Base-by-base conservation (phyloP, 2,329 filamentous ascomycete genomes). In the Sporothrix curviconia region DNA sequence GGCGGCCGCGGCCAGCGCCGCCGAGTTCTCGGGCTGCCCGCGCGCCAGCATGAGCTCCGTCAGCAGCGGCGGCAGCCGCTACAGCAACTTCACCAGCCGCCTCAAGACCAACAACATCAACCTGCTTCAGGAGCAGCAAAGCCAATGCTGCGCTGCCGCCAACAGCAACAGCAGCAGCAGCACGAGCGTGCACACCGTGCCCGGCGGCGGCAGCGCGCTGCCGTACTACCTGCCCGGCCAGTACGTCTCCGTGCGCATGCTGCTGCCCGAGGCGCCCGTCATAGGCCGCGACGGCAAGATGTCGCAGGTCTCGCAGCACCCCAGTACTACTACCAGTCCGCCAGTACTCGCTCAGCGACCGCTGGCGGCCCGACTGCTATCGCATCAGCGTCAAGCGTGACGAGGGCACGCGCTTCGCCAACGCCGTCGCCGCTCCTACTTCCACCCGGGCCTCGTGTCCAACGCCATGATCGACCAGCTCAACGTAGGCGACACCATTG, bases 311-410 rank as follows among this genome's bases (percentile, higher is more conserved):
- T 36, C 28, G 17, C 72, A 75, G 0, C 73, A 80, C 61, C 24
- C 11, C 9, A 40, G 24, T 79, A 80, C 24, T 80, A 83, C 66
- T 71, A 76, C 62, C 87, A 91, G 69, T 78, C 82, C 76, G 87
- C 32, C 87, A 90, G 69, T 91, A 90, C 71, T 88, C 85, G 25
- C 76, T 91, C 60, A 86, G 81, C 65, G 85, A 89, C 62, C 76
- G 80, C 51, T 85, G 84, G 2, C 74, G 74, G 2, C 71, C 77
- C 8, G 76, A 81, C 51, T 46, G 39, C 55, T 87, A 88, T 70
- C 81, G 87, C 30, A 85, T 90, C 70, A 87, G 80, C 51, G 78
- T 91, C 57, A 89, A 89, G 76, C 80, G 78, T 59, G 85, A 90
- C 65, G 68, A 73, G 2, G 84, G 83, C 4, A 66, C 82, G 14